Evolutionary conservation across 179 eudicot genomes (phyloP).

Genomic region (Patellifolia procumbens): DNA sequence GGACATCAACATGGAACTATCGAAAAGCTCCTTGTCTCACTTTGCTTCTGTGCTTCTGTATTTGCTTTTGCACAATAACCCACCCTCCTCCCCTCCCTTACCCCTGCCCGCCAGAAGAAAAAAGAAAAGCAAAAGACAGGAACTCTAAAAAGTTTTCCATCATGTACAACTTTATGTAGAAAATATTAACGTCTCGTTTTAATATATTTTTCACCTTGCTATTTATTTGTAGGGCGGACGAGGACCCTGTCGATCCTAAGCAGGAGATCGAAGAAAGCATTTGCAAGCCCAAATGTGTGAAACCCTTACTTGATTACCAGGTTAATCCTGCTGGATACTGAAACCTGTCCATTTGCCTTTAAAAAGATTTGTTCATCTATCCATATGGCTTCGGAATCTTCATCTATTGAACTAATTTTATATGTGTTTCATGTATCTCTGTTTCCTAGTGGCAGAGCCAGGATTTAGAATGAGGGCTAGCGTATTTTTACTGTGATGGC

Average conservation of each 20-base stretch:
- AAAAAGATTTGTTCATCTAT: neutral
- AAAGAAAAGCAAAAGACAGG: neutral
- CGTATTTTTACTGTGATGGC: too few species aligned
- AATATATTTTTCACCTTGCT: neutral
- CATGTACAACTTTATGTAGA: too few species aligned
- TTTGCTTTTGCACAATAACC: neutral
- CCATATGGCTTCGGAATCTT: neutral
- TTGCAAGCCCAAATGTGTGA: constrained; percentile 66
- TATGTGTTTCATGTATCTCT: too few species aligned
- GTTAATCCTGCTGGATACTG: constrained; percentile 28
- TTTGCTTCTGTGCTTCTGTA: neutral
- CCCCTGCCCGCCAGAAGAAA: neutral
- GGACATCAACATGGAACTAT: too few species aligned
- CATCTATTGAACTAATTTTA: neutral
- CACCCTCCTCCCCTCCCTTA: too few species aligned
- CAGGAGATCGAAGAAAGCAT: constrained; percentile 52
- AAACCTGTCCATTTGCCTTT: neutral
- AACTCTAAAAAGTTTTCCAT: neutral
- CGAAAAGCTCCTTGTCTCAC: neutral
- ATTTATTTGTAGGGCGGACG: constrained; percentile 51
- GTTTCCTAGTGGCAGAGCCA: too few species aligned
- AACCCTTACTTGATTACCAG: constrained; percentile 52
- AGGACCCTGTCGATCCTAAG: constrained; percentile 66
- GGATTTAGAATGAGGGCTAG: too few species aligned
- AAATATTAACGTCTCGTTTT: neutral